Evolutionary conservation across 2,329 filamentous ascomycete species (phyloP).

Genomic region (Zalaria obscura): DNA sequence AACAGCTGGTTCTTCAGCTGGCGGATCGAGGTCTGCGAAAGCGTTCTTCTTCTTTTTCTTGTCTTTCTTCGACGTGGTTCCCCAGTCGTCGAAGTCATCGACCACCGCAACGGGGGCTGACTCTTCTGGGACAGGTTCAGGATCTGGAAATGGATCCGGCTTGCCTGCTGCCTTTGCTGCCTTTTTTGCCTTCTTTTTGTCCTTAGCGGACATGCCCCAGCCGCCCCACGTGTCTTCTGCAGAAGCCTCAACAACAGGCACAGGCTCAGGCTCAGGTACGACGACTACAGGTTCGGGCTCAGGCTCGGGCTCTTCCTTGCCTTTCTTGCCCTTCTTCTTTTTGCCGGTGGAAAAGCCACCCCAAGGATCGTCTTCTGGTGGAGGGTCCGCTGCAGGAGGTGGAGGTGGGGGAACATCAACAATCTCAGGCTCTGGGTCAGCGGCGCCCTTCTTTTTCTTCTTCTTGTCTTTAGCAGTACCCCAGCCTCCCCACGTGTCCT

Average conservation of each 20-base stretch:
- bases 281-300: constrained; percentile 18
- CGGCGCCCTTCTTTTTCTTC: constrained; percentile 23
- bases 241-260: constrained; percentile 19
- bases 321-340: constrained; percentile 28
- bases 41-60: constrained; percentile 28
- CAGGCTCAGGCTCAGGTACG: constrained; percentile 22
- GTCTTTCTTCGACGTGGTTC: constrained; percentile 2
- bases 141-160: constrained; percentile 13
- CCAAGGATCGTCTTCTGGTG: constrained; percentile 19
- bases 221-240: constrained; percentile 19
- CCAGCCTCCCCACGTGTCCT: constrained; percentile 20
- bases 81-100: neutral
- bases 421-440: constrained; percentile 17
- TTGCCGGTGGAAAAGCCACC: constrained; percentile 13
- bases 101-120: neutral
- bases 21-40: constrained; percentile 9
- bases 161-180: constrained; percentile 27
- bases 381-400: constrained; percentile 10
- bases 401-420: constrained; percentile 5
- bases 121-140: constrained; percentile 12
- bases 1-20: constrained; percentile 10
- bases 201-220: constrained; percentile 23
- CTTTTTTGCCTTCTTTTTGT: constrained; percentile 35
- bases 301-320: constrained; percentile 10
- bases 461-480: constrained; percentile 25